Percentiles rank a stretch among this genome's conserved stretches.
Conservation (phyloP, 2,329 filamentous ascomycete genomes). For the Volutella citrinella region DNA sequence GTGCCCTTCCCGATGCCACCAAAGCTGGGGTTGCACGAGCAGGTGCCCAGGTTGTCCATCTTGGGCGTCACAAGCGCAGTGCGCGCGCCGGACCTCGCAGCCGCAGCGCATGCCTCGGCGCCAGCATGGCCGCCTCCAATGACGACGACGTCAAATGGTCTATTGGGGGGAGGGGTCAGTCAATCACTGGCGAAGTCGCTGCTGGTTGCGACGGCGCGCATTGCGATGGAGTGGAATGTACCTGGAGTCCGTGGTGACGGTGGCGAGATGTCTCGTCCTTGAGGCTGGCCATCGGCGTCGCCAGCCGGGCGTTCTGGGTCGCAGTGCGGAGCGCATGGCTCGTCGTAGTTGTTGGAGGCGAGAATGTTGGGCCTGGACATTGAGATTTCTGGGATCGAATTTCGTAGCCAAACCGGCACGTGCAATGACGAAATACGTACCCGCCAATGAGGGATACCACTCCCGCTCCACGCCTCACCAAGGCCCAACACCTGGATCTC, state of each 20-base stretch:
- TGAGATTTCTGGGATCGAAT: too few species aligned
- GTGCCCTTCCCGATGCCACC: conserved; percentile 98
- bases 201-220: neutral
- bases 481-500: too few species aligned
- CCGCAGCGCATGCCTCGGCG: conserved; percentile 87
- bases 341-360: conserved; percentile 13
- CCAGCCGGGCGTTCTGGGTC: conserved; percentile 18
- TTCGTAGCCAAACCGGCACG: too few species aligned
- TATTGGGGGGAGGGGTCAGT: conserved; percentile 28
- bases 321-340: conserved; percentile 29
- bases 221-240: conserved; percentile 11
- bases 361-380: too few species aligned
- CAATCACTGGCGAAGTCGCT: conserved; percentile 8
- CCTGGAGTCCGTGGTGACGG: conserved; percentile 28
- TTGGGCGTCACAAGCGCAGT: conserved; percentile 90
- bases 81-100: conserved; percentile 81
- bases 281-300: conserved; percentile 14
- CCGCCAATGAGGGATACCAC: too few species aligned
- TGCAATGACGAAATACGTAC: too few species aligned
- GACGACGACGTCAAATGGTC: conserved; percentile 86
- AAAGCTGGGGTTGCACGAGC: conserved; percentile 95
- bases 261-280: conserved; percentile 26
- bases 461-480: too few species aligned
- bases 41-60: conserved; percentile 84
- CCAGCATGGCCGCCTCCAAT: conserved; percentile 96